Conservation (phyloP, 192 early-diverging fungal genomes). For the Polychytrium aggregatum region DNA sequence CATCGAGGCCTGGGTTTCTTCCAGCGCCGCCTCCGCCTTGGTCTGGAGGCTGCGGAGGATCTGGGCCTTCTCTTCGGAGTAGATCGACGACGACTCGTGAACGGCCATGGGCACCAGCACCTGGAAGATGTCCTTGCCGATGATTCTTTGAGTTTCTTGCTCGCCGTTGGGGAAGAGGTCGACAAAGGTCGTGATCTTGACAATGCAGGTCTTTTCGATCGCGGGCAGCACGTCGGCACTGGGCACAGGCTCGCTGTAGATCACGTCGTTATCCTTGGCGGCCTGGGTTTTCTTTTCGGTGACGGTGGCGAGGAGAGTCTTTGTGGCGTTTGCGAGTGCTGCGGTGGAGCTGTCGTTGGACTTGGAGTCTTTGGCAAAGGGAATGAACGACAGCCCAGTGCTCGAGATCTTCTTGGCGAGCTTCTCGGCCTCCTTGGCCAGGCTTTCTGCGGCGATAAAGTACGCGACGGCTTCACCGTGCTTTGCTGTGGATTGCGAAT, state of each 20-base stretch:
- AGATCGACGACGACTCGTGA: conserved; percentile 84
- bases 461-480: conserved; percentile 81
- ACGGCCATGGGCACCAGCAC: conserved; percentile 84
- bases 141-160: conserved; percentile 70
- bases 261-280: conserved; percentile 87
- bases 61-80: conserved; percentile 95
- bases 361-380: not conserved
- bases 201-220: conserved; percentile 77
- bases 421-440: conserved; percentile 78
- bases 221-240: conserved; percentile 63
- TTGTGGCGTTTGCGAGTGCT: conserved; percentile 63
- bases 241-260: conserved; percentile 85
- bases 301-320: conserved; percentile 49
- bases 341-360: conserved; percentile 6
- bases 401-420: conserved; percentile 58
- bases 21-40: conserved; percentile 68
- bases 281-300: conserved; percentile 58
- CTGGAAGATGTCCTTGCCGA: conserved; percentile 82
- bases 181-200: conserved; percentile 64
- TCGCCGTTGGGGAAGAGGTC: conserved; percentile 56
- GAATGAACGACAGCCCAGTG: conserved; percentile 37
- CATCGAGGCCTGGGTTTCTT: conserved; percentile 69
- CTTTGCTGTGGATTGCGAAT: conserved; percentile 62
- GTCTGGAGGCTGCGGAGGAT: conserved; percentile 72
- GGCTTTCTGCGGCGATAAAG: conserved; percentile 60